Evolutionary conservation across 352 stramenopile species (phyloP).

Genomic region (Phytophthora agathidicida): DNA sequence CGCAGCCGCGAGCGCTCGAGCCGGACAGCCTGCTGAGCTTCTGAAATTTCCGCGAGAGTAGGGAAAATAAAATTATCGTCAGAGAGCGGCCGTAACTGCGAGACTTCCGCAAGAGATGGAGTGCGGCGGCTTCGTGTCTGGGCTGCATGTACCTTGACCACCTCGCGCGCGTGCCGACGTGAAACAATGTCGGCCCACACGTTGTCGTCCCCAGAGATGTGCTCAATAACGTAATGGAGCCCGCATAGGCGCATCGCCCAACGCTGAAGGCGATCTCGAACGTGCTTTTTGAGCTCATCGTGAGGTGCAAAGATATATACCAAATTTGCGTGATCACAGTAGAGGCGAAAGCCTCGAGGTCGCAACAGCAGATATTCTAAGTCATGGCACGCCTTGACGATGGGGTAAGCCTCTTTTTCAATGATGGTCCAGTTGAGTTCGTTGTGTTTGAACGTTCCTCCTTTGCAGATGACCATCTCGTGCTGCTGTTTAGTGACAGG

Average conservation of each 20-base stretch:
- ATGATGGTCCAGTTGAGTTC: background rate
- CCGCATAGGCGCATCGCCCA: background rate
- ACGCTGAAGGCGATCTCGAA: background rate
- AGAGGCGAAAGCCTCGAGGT: background rate
- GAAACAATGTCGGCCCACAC: background rate
- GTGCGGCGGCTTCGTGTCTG: background rate
- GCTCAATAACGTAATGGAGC: background rate
- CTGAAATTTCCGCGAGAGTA: background rate
- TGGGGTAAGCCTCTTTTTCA: too few relatives aligned
- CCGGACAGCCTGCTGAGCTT: background rate
- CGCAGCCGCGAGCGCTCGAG: background rate
- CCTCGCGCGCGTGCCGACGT: background rate
- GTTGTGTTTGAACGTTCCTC: background rate
- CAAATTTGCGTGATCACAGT: too few relatives aligned
- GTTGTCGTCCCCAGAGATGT: background rate
- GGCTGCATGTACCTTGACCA: background rate
- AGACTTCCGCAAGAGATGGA: background rate
- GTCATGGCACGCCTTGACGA: background rate
- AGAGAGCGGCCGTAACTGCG: background rate
- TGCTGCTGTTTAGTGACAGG: background rate
- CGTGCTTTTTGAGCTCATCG: background rate
- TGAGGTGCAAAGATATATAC: background rate
- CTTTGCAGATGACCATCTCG: background rate
- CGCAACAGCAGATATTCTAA: background rate
- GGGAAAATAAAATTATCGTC: conserved; percentile 8